These are phyloP conservation scores for Rehmannia glutinosa DNA, from an alignment of 257 asterid species.

Conservation along the genomic window DNA sequence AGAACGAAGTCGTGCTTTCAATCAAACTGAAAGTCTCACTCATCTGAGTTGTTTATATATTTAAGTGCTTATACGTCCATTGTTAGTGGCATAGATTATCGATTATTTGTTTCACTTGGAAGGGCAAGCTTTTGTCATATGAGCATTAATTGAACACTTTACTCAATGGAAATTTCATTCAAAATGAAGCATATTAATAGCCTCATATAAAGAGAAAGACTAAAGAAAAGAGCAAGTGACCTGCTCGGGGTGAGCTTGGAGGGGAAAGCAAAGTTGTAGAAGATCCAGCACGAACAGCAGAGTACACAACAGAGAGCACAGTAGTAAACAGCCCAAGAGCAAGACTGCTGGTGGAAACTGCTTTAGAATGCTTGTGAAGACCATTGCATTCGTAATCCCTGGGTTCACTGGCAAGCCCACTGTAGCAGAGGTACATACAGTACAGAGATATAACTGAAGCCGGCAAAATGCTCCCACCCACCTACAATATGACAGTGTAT, in stretches of 20 bases:
- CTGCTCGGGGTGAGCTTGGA: slow-evolving; percentile 77
- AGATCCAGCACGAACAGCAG: slow-evolving; percentile 81
- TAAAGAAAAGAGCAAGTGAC: slow-evolving; percentile 24
- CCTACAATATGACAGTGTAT: slow-evolving; percentile 32
- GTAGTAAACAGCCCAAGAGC: slow-evolving; percentile 66
- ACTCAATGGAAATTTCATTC: not conserved
- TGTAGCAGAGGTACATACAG: slow-evolving; percentile 85
- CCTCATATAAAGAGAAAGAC: not conserved
- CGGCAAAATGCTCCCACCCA: slow-evolving; percentile 76
- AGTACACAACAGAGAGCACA: slow-evolving; percentile 72
- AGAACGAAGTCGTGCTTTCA: too few species aligned
- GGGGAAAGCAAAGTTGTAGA: slow-evolving; percentile 75
- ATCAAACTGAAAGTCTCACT: too few species aligned
- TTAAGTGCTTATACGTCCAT: too few species aligned
- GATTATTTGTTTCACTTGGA: too few species aligned
- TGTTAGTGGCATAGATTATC: too few species aligned
- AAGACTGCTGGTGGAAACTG: slow-evolving; percentile 65
- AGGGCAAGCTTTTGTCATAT: too few species aligned
- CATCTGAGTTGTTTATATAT: too few species aligned
- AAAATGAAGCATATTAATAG: not conserved
- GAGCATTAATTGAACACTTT: not conserved
- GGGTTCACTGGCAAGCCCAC: slow-evolving; percentile 84
- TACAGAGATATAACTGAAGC: slow-evolving; percentile 74
- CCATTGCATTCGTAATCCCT: slow-evolving; percentile 79
- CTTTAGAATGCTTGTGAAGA: slow-evolving; percentile 74